Evolutionary conservation across 2,329 filamentous ascomycete genomes (phyloP).

Genomic region (Parastagonospora nodorum): DNA sequence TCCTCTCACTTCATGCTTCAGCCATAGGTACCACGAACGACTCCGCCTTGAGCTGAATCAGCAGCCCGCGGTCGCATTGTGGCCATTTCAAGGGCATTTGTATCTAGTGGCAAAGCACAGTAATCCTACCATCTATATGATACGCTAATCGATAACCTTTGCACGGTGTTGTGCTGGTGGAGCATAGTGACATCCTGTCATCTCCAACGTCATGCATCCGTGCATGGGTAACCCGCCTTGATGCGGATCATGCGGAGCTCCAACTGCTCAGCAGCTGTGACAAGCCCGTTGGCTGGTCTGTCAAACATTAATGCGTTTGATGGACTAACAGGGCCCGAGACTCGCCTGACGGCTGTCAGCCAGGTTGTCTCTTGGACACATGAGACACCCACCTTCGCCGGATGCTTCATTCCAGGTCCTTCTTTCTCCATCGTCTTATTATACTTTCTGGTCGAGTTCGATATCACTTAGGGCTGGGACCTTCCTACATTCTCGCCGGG

Average conservation of each 20-base stretch:
- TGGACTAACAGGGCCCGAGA: constrained; percentile 21
- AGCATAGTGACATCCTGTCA: constrained; percentile 24
- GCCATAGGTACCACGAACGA: constrained; percentile 9
- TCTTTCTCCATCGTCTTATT: constrained; percentile 25
- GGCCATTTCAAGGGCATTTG: too few species aligned
- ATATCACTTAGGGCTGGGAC: constrained; percentile 29
- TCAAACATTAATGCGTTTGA: constrained; percentile 47
- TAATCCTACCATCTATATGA: constrained; percentile 4
- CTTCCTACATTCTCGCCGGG: constrained; percentile 17
- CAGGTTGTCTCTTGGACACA: constrained; percentile 36
- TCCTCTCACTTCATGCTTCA: constrained; percentile 22
- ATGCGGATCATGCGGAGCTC: constrained; percentile 7
- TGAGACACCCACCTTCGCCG: constrained; percentile 40
- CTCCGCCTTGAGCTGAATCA: background rate
- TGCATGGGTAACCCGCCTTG: constrained; percentile 25
- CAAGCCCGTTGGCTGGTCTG: constrained; percentile 30
- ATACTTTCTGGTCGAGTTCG: constrained; percentile 15
- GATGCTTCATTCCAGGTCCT: constrained; percentile 23
- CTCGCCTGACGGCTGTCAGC: constrained; percentile 33
- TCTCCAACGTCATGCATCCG: constrained; percentile 25
- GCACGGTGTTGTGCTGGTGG: constrained; percentile 17
- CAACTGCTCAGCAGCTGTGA: constrained; percentile 20
- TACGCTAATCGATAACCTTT: constrained; percentile 3
- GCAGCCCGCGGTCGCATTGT: too few species aligned
- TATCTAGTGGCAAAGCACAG: background rate